phyloP scores from a whole-genome alignment of 1,284 basidiomycete genomes.

The Retiboletus fuscus region DNA sequence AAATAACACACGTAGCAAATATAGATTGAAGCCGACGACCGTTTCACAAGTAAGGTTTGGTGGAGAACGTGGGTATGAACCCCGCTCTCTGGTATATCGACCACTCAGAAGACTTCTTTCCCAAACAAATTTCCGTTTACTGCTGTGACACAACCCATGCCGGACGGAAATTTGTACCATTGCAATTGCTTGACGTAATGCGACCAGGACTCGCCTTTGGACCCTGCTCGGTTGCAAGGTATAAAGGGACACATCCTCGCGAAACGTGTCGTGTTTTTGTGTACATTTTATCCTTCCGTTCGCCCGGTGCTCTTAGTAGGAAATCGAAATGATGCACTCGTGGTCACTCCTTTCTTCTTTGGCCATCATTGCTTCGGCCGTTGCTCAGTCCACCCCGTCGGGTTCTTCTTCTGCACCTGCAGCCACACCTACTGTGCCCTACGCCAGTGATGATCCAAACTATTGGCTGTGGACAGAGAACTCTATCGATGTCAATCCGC shows the following conservation, averaged over 20 bases:
- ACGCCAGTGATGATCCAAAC: conserved; percentile 50
- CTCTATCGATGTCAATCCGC: conserved; percentile 41
- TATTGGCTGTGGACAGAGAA: conserved; percentile 46
- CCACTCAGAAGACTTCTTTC: background rate
- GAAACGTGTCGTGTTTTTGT: conserved; percentile 12
- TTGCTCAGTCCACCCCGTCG: conserved; percentile 41
- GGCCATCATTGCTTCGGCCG: conserved; percentile 35
- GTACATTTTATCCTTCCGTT: conserved; percentile 36
- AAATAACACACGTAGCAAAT: conserved; percentile 5
- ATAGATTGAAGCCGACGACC: background rate
- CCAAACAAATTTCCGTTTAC: background rate
- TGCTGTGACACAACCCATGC: too few species aligned
- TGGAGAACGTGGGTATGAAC: too few species aligned
- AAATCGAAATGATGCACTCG: conserved; percentile 39
- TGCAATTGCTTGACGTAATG: conserved; percentile 26
- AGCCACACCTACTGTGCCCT: conserved; percentile 46
- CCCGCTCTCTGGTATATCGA: too few species aligned
- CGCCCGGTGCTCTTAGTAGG: conserved; percentile 30
- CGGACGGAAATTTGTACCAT: conserved; percentile 4
- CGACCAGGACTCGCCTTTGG: background rate
- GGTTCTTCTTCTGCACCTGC: conserved; percentile 37
- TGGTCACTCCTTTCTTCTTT: conserved; percentile 46
- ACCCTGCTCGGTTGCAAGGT: conserved; percentile 27
- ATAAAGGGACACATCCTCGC: conserved; percentile 39
- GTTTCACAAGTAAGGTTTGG: background rate